phyloP scores from a whole-genome alignment of 352 stramenopile genomes.

The Pythium periplocum region DNA sequence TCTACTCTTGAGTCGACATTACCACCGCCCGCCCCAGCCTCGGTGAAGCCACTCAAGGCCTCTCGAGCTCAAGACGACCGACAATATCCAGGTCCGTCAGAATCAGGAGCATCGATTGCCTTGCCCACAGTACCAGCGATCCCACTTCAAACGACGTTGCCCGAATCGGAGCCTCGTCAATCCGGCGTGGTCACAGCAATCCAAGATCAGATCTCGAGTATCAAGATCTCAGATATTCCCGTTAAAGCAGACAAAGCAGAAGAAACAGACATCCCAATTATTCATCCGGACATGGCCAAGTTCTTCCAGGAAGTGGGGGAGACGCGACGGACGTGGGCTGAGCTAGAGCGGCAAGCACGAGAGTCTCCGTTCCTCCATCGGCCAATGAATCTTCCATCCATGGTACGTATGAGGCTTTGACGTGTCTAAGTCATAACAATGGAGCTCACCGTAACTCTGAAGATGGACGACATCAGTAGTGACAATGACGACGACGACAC shows the following conservation, averaged over 20 bases:
- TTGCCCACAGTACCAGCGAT: too few species aligned
- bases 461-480: slow-evolving; percentile 4
- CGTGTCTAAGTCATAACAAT: not conserved
- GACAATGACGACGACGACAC: slow-evolving; percentile 8
- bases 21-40: not conserved
- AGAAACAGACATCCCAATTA: slow-evolving; percentile 1
- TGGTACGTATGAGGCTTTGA: slow-evolving; percentile 14
- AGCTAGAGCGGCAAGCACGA: slow-evolving; percentile 53
- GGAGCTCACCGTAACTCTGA: not conserved
- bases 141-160: too few species aligned
- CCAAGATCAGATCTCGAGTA: not conserved
- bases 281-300: slow-evolving; percentile 15
- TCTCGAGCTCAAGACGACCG: not conserved
- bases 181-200: too few species aligned
- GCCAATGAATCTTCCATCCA: slow-evolving; percentile 46
- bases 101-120: not conserved
- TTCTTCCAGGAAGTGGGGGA: slow-evolving; percentile 38
- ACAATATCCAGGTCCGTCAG: not conserved
- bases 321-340: slow-evolving; percentile 50
- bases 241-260: not conserved
- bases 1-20: not conserved
- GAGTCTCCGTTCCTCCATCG: slow-evolving; percentile 37
- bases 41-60: not conserved
- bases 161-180: too few species aligned
- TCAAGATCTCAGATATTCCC: not conserved